Percentiles rank a stretch among this genome's conserved stretches.
Evolutionary conservation across 2,329 filamentous ascomycete species (phyloP).

Genomic region (Cordyceps militaris): DNA sequence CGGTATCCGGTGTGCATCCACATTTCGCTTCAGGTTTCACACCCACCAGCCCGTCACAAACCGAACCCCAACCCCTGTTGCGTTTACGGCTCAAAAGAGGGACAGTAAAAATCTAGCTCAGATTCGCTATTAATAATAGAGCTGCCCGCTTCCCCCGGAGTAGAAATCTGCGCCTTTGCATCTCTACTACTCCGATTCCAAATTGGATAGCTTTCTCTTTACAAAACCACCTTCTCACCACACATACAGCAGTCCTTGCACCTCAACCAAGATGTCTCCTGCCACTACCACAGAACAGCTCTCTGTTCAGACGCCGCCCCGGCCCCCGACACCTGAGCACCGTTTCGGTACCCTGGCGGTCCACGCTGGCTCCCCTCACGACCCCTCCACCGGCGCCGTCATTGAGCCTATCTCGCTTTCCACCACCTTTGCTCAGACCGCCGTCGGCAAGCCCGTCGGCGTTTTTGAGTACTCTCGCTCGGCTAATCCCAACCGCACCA

Average conservation of each 20-base stretch:
- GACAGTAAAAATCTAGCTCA: constrained; percentile 6
- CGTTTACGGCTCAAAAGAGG: constrained; percentile 5
- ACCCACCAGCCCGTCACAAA: constrained; percentile 3
- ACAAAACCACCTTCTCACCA: background rate
- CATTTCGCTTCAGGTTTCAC: constrained; percentile 1
- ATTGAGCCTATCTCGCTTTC: constrained; percentile 95
- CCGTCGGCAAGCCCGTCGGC: constrained; percentile 81
- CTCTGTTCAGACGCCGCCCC: constrained; percentile 64
- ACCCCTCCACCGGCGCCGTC: constrained; percentile 86
- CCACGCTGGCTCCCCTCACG: constrained; percentile 85
- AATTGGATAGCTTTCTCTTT: background rate
- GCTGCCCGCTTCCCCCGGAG: constrained; percentile 1
- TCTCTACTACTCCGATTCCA: background rate
- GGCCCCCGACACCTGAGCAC: constrained; percentile 64
- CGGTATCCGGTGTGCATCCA: constrained; percentile 11
- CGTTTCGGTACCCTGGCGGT: constrained; percentile 91
- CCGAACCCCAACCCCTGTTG: constrained; percentile 6
- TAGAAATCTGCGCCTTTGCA: background rate
- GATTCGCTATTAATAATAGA: constrained; percentile 8
- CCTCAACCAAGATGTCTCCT: constrained; percentile 21
- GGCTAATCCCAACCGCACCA: constrained; percentile 88
- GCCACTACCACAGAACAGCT: constrained; percentile 31
- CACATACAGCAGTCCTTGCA: background rate
- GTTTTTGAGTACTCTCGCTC: constrained; percentile 89
- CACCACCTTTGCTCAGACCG: constrained; percentile 89